Percentiles rank a stretch among this genome's conserved stretches.
Conservation (phyloP, 2,329 filamentous ascomycete species). For the Karstenula rhodostoma region DNA sequence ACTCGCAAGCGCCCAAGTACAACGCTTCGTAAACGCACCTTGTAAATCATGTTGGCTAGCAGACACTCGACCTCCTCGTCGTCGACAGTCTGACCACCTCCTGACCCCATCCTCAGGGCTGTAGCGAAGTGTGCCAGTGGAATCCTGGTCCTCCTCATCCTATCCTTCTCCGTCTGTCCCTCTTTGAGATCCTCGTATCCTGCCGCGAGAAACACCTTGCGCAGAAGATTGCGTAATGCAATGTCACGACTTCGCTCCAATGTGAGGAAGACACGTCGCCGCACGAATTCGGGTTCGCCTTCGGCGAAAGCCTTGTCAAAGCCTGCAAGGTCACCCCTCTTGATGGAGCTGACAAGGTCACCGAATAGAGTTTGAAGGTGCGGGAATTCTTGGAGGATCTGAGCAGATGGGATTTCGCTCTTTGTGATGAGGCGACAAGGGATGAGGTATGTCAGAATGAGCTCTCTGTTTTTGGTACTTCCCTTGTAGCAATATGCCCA, state of each 20-base stretch:
- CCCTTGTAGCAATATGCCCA: constrained; percentile 81
- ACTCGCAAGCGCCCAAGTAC: constrained; percentile 8
- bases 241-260: constrained; percentile 92
- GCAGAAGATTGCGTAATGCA: constrained; percentile 86
- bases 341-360: constrained; percentile 80
- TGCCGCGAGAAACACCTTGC: constrained; percentile 87
- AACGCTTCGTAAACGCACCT: constrained; percentile 66
- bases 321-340: constrained; percentile 78
- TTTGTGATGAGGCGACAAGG: constrained; percentile 89
- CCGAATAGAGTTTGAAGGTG: constrained; percentile 79
- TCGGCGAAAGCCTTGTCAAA: constrained; percentile 84
- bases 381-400: constrained; percentile 78
- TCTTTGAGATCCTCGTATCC: constrained; percentile 80
- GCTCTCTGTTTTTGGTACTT: constrained; percentile 80
- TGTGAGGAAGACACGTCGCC: constrained; percentile 90
- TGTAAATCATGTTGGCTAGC: constrained; percentile 97
- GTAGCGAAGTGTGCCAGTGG: constrained; percentile 85
- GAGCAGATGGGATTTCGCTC: constrained; percentile 79
- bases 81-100: constrained; percentile 70
- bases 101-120: constrained; percentile 75
- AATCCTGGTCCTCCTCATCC: constrained; percentile 75
- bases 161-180: constrained; percentile 66
- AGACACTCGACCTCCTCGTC: constrained; percentile 95
- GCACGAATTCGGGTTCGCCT: constrained; percentile 92
- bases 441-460: constrained; percentile 94